A percentile compares a stretch with the other conserved stretches of the same genome.
These are phyloP conservation scores for Pyrenula aspistea DNA, from an alignment of 495 filamentous ascomycete genomes.

Conservation along the genomic window DNA sequence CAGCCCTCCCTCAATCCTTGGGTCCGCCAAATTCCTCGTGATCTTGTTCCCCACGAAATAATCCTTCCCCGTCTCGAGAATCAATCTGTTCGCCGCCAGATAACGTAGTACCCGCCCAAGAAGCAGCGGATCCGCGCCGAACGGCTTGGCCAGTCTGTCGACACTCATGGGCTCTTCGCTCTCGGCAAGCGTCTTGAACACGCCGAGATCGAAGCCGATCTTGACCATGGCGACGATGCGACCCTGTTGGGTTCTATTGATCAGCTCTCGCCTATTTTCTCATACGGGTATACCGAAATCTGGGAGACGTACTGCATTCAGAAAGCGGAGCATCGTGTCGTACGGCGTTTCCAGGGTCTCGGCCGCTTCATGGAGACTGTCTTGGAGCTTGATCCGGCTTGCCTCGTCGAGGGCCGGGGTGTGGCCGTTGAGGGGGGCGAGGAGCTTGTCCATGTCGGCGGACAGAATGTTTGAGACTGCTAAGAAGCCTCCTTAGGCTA, in stretches of 20 bases:
- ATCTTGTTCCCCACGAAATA: constrained; percentile 18
- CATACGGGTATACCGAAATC: too few relatives aligned
- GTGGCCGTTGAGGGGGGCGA: not conserved
- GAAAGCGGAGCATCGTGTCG: constrained; percentile 4
- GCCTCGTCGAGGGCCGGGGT: constrained; percentile 1
- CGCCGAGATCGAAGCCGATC: constrained; percentile 20
- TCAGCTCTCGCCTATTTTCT: too few relatives aligned
- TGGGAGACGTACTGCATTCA: constrained; percentile 1
- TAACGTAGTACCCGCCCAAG: constrained; percentile 32
- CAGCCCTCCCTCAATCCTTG: constrained; percentile 16
- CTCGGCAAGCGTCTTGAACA: constrained; percentile 21
- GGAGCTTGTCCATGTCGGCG: not conserved
- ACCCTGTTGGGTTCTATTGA: not conserved
- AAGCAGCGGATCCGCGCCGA: constrained; percentile 15
- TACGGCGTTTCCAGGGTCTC: constrained; percentile 4
- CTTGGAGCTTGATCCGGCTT: constrained; percentile 3
- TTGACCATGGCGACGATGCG: constrained; percentile 9
- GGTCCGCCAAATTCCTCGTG: constrained; percentile 19
- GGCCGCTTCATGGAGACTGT: constrained; percentile 2
- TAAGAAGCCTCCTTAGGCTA: too few relatives aligned
- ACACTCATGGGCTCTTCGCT: constrained; percentile 13
- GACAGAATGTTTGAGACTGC: too few relatives aligned
- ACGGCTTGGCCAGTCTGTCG: constrained; percentile 15
- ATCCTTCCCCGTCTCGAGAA: constrained; percentile 22
- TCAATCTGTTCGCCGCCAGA: constrained; percentile 23